phyloP scores from a whole-genome alignment of 1,139 yeast species.

The Hansenula sp. region DNA sequence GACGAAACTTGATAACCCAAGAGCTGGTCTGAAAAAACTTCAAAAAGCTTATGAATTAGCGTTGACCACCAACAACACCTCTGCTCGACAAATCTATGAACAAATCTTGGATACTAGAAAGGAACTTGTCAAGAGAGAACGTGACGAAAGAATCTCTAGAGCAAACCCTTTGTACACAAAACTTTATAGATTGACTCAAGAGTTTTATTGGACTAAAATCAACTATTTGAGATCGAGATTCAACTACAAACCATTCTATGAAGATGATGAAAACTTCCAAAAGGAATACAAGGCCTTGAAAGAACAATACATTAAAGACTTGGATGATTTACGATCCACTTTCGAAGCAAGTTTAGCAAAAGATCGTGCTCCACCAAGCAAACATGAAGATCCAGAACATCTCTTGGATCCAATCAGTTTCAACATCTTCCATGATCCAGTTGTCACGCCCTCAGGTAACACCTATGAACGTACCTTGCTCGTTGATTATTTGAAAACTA shows the following conservation, averaged over 20 bases:
- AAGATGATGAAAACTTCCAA: conserved; percentile 14
- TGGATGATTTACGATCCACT: conserved; percentile 24
- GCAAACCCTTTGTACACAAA: conserved; percentile 27
- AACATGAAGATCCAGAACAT: conserved; percentile 38
- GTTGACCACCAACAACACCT: conserved; percentile 22
- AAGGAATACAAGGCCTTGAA: conserved; percentile 24
- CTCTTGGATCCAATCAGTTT: conserved; percentile 46
- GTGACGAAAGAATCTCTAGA: conserved; percentile 21
- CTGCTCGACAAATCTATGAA: conserved; percentile 26
- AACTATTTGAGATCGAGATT: conserved; percentile 13
- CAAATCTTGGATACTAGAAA: conserved; percentile 27
- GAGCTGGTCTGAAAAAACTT: conserved; percentile 28
- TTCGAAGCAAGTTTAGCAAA: conserved; percentile 17
- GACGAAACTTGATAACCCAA: conserved; percentile 23
- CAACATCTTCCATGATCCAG: conserved; percentile 43
- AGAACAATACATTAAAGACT: conserved; percentile 23
- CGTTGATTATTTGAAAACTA: conserved; percentile 33
- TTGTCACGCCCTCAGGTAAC: conserved; percentile 46
- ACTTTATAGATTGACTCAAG: conserved; percentile 24
- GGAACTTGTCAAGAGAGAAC: conserved; percentile 16
- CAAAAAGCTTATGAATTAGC: conserved; percentile 30
- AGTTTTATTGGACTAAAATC: conserved; percentile 20
- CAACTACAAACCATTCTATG: conserved; percentile 11
- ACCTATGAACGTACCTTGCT: conserved; percentile 42
- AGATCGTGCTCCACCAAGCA: conserved; percentile 1